Evolutionary conservation across 2,329 filamentous ascomycete genomes (phyloP).

Genomic region (Botryotinia globosa): DNA sequence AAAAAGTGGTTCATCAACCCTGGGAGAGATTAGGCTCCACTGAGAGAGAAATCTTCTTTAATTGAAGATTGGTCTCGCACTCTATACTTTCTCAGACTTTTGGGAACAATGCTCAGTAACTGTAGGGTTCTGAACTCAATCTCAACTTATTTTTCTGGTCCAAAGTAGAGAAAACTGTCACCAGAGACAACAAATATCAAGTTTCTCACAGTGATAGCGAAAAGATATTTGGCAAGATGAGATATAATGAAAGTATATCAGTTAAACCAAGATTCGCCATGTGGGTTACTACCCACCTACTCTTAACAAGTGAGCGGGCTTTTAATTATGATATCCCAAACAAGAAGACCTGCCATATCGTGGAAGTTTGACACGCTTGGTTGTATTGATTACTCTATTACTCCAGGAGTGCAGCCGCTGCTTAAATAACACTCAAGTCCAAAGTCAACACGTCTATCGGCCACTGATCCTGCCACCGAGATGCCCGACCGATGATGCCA

Average conservation of each 20-base stretch:
- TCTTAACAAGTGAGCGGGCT: no score
- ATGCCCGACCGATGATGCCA: background rate
- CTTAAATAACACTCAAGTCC: background rate
- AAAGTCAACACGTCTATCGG: no score
- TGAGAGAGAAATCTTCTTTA: accelerated
- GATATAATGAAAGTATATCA: background rate
- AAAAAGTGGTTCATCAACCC: background rate
- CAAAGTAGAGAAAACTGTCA: background rate
- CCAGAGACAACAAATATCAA: background rate
- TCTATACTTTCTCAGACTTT: background rate
- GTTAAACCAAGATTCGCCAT: background rate
- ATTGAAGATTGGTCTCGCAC: no score
- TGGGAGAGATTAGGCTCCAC: background rate
- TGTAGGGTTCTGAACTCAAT: background rate
- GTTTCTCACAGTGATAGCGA: background rate
- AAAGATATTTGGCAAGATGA: background rate
- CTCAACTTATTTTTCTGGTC: background rate
- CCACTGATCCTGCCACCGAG: background rate
- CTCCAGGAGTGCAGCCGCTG: background rate
- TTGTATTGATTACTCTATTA: background rate
- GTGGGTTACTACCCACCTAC: no score
- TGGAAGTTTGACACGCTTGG: no score
- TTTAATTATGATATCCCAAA: no score
- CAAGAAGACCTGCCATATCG: no score
- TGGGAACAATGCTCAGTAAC: background rate